Conservation (phyloP, 192 early-diverging fungal species). For the Linderina pennispora region DNA sequence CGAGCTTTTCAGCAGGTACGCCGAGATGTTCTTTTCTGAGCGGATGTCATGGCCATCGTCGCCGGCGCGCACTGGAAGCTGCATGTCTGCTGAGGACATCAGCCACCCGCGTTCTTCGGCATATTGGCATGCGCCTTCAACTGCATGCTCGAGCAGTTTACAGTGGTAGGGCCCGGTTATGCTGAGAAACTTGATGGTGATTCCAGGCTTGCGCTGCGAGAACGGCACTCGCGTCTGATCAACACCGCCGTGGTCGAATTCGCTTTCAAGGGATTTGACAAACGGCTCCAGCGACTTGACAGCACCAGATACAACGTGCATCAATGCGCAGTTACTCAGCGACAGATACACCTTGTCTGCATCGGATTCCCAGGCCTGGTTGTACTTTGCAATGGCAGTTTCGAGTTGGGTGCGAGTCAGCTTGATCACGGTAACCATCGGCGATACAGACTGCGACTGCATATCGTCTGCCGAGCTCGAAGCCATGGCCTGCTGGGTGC, state of each 20-base stretch:
- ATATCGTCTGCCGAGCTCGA: slow-evolving; percentile 60
- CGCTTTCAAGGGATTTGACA: slow-evolving; percentile 69
- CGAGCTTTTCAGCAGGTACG: slow-evolving; percentile 55
- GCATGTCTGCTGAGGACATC: slow-evolving; percentile 54
- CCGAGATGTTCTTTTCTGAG: slow-evolving; percentile 45
- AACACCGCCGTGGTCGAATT: slow-evolving; percentile 64
- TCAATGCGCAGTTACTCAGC: slow-evolving; percentile 74
- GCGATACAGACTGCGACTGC: slow-evolving; percentile 69
- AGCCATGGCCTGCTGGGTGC: slow-evolving; percentile 63
- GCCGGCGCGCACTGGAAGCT: slow-evolving; percentile 69
- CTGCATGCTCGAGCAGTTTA: slow-evolving; percentile 56
- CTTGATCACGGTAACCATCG: slow-evolving; percentile 81
- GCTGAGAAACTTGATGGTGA: slow-evolving; percentile 73
- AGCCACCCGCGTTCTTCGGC: slow-evolving; percentile 49
- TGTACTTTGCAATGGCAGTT: slow-evolving; percentile 67
- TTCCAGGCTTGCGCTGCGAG: slow-evolving; percentile 72
- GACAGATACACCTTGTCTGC: slow-evolving; percentile 71
- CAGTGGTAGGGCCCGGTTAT: slow-evolving; percentile 83
- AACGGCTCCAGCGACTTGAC: slow-evolving; percentile 77
- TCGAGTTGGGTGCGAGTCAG: slow-evolving; percentile 66
- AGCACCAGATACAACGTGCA: slow-evolving; percentile 78
- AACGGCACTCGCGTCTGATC: slow-evolving; percentile 75
- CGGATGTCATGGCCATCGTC: slow-evolving; percentile 68
- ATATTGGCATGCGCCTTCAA: slow-evolving; percentile 55
- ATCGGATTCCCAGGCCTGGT: slow-evolving; percentile 56